Evolutionary conservation across 73 alveolate genomes (phyloP), one percentile per base, ranked within the genome.

Genomic region (Symbiodinium natans): DNA sequence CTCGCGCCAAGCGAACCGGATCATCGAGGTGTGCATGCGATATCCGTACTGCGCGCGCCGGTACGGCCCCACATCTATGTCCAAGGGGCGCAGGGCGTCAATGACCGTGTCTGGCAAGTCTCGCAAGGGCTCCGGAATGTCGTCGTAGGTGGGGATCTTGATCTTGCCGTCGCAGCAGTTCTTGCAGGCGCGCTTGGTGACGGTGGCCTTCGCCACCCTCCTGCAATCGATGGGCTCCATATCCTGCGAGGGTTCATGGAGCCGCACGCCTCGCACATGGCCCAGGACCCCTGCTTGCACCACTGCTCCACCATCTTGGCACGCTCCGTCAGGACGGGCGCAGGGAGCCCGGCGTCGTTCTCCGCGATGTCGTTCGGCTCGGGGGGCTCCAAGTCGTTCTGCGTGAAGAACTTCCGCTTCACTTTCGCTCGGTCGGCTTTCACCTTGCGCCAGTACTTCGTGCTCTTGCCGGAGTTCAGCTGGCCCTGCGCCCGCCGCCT

Each of bases 201-300:
- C 17, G 82, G 36, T 19, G 40, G 82, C 36, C 36, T 6, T 19
- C 33, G 82, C 82, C 82, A 6, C 33, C 11, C 82, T 8, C 36
- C 82, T 68, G 36, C 11, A 19, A 68, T 68, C 82, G 36, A 68
- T 68, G 33, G 82, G 82, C 36, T 68, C 36, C 40, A 68, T 8
- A n/a, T n/a, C 36, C 36, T 8, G 33, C 82, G 31, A n/a, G 82
- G 82, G 11, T 68, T 6, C 36, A 68, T 6, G 5, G 82, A 68
- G 31, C 82, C 82, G 36, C 82, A 68, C 40, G 5, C 10, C 82
- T 68, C 36, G 36, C 82, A 68, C 82, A 68, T 68, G 31, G 36
- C 82, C 82, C 82, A 68, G 31, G 82, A 68, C 33, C 82, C 82
- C 10, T 27, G 82, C 82, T 68, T 68, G 82, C 82, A 68, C 82